A percentile compares a stretch with the other conserved stretches of the same genome.
Evolutionary conservation across 2,329 filamentous ascomycete genomes (phyloP).

Genomic region (Fusarium lyarnte): DNA sequence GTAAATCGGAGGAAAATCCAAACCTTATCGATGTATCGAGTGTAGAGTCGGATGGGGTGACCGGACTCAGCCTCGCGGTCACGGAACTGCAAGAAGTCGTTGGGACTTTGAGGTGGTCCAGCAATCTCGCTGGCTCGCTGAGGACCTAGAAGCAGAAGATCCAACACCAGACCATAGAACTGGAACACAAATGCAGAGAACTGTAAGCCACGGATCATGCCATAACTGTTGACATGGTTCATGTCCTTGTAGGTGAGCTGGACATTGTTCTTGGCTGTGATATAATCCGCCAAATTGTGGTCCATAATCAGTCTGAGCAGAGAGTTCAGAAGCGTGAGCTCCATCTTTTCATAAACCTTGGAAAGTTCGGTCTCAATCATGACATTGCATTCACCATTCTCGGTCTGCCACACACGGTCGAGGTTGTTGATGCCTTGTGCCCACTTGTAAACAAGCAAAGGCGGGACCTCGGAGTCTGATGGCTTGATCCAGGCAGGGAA

Average conservation of each 20-base stretch:
- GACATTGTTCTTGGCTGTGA: constrained; percentile 99
- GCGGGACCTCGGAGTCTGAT: constrained; percentile 96
- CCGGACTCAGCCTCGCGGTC: constrained; percentile 91
- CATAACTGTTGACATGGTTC: constrained; percentile 99
- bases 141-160: constrained; percentile 88
- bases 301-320: constrained; percentile 97
- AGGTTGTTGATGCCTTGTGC: constrained; percentile 99
- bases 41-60: constrained; percentile 97
- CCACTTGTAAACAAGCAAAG: constrained; percentile 97
- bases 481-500: constrained; percentile 99
- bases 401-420: constrained; percentile 91
- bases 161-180: constrained; percentile 95
- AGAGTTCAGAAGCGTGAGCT: constrained; percentile 93
- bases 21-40: constrained; percentile 96
- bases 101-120: constrained; percentile 90
- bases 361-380: constrained; percentile 98
- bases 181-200: constrained; percentile 99
- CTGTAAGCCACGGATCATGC: constrained; percentile 96
- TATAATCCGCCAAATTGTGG: constrained; percentile 98
- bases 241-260: constrained; percentile 99
- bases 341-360: constrained; percentile 99
- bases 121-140: constrained; percentile 98
- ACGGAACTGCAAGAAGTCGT: constrained; percentile 97
- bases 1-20: constrained; percentile 97
- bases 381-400: constrained; percentile 96